A percentile compares a stretch with the other conserved stretches of the same genome.
Evolutionary conservation across 208 protist genomes (phyloP).

Genomic region (Trypanosoma rangeli): DNA sequence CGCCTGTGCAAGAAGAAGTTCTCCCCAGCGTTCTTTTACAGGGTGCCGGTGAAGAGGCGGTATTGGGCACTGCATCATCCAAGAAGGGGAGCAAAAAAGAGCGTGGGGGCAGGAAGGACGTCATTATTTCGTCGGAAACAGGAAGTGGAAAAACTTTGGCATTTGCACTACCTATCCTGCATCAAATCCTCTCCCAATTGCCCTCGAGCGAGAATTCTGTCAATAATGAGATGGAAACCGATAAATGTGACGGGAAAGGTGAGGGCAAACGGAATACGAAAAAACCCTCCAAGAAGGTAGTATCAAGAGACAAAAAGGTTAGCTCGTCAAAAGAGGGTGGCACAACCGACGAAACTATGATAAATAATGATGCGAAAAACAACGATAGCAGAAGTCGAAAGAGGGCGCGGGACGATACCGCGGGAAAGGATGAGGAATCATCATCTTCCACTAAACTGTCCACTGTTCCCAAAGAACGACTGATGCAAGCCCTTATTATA

Average conservation of each 20-base stretch:
- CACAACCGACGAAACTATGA: not conserved
- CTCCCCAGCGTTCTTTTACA: conserved; percentile 54
- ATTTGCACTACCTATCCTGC: conserved; percentile 96
- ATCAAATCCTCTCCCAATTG: conserved; percentile 48
- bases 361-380: not conserved
- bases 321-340: not conserved
- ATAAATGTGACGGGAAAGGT: not conserved
- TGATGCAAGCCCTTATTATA: conserved; percentile 94
- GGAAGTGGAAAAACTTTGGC: conserved; percentile 97
- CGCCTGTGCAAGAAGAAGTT: conserved; percentile 84
- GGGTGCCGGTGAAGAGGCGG: conserved; percentile 20
- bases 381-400: conserved; percentile 1
- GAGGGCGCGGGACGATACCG: conserved; percentile 3
- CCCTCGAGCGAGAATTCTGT: conserved; percentile 13
- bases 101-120: conserved; percentile 44
- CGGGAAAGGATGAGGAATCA: conserved; percentile 3
- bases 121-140: conserved; percentile 93
- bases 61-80: conserved; percentile 11
- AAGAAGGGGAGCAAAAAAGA: conserved; percentile 21
- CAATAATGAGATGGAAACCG: not conserved
- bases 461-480: conserved; percentile 26
- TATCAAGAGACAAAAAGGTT: conserved; percentile 4
- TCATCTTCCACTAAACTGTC: conserved; percentile 7
- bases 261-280: conserved; percentile 7
- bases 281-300: not conserved